phyloP scores from a whole-genome alignment of 192 early-diverging fungal genomes.

The Allomyces macrogynus region DNA sequence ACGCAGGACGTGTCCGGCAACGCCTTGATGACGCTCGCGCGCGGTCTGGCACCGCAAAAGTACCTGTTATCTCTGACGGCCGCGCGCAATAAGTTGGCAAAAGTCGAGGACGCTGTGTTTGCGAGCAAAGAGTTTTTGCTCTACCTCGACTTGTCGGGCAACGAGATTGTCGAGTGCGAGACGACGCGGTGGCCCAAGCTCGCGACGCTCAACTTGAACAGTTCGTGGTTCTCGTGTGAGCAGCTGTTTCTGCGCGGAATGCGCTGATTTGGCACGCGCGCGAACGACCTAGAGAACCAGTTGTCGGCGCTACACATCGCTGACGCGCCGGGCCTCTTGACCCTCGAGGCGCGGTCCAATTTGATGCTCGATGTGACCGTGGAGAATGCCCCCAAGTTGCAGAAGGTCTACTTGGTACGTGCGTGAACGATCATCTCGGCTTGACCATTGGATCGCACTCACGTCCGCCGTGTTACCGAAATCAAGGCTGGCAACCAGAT shows the following conservation, averaged over 20 bases:
- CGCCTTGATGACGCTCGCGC: neutral
- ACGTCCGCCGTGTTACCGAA: neutral
- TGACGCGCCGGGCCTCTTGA: constrained; percentile 19
- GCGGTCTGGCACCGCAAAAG: neutral
- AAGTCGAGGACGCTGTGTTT: neutral
- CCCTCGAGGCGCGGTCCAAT: constrained; percentile 22
- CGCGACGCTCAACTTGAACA: constrained; percentile 25
- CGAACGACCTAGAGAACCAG: constrained; percentile 24
- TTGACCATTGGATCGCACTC: too few species aligned
- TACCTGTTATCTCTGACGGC: neutral
- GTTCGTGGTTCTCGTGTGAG: constrained; percentile 3
- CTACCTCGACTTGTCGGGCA: constrained; percentile 23
- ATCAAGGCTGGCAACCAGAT: constrained; percentile 19
- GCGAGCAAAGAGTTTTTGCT: constrained; percentile 20
- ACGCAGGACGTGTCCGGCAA: neutral
- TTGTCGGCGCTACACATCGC: constrained; percentile 15
- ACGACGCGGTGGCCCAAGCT: constrained; percentile 19
- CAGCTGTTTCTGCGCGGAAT: too few species aligned
- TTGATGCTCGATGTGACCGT: too few species aligned
- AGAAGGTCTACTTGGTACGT: constrained; percentile 25
- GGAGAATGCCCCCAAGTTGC: constrained; percentile 3
- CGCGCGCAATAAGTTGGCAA: neutral
- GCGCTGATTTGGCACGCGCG: too few species aligned
- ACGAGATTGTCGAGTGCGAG: constrained; percentile 15
- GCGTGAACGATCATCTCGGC: neutral